Conservation (phyloP, 805 yeast genomes). For the Candida methanosorbosa region DNA sequence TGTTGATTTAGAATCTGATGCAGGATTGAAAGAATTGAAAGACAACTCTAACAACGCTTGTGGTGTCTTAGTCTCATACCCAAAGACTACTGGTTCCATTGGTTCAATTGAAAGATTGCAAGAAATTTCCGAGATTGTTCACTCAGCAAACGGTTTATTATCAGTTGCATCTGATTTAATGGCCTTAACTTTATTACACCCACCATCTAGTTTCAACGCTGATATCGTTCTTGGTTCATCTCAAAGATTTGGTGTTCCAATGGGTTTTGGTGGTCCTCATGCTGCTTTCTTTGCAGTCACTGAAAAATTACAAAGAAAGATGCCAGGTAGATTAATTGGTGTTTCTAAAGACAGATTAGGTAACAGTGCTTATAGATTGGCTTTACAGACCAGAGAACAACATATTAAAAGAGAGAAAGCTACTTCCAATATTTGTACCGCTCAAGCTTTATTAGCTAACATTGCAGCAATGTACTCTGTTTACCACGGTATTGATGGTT, state of each 20-base stretch:
- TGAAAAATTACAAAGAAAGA: slow-evolving; percentile 75
- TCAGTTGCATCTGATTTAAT: slow-evolving; percentile 88
- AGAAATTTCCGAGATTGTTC: slow-evolving; percentile 56
- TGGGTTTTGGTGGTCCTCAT: slow-evolving; percentile 98
- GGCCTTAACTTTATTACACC: slow-evolving; percentile 76
- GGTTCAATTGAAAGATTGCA: slow-evolving; percentile 38
- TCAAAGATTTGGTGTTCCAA: slow-evolving; percentile 95
- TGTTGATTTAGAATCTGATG: slow-evolving; percentile 40
- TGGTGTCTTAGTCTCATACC: slow-evolving; percentile 88
- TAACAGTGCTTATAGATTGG: slow-evolving; percentile 80
- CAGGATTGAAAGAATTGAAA: slow-evolving; percentile 27
- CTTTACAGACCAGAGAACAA: slow-evolving; percentile 96
- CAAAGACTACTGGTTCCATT: slow-evolving; percentile 75
- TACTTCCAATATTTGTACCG: slow-evolving; percentile 95
- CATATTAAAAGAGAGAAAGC: slow-evolving; percentile 97
- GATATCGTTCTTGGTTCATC: slow-evolving; percentile 90
- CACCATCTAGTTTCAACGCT: slow-evolving; percentile 83
- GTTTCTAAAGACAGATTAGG: slow-evolving; percentile 88
- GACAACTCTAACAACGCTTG: slow-evolving; percentile 35
- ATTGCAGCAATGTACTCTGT: slow-evolving; percentile 94
- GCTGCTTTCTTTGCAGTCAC: slow-evolving; percentile 94
- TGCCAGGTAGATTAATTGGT: slow-evolving; percentile 96
- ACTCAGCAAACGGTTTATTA: slow-evolving; percentile 62
- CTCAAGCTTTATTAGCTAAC: slow-evolving; percentile 93
- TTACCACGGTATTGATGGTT: slow-evolving; percentile 89